Conservation (phyloP, 495 filamentous ascomycete species). For the Hypoxylon fragiforme region DNA sequence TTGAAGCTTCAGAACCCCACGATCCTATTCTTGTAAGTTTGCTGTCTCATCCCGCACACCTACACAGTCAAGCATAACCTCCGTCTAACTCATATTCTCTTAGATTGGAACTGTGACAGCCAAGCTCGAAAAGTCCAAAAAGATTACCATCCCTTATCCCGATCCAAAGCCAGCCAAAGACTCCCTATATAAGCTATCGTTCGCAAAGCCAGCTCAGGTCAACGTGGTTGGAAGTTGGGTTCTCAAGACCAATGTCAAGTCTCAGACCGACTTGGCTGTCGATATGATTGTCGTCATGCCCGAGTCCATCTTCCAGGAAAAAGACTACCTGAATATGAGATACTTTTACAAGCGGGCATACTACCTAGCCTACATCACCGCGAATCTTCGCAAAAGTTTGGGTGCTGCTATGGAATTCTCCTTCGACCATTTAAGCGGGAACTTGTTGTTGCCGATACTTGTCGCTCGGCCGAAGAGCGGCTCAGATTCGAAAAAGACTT, state of each 20-base stretch:
- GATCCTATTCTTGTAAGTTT: slow-evolving; percentile 60
- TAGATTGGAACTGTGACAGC: slow-evolving; percentile 69
- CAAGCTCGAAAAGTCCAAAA: slow-evolving; percentile 64
- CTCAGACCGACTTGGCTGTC: slow-evolving; percentile 58
- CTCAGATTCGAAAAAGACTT: slow-evolving; percentile 7
- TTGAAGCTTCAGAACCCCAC: slow-evolving; percentile 65
- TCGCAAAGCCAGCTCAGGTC: slow-evolving; percentile 72
- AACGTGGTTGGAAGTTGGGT: slow-evolving; percentile 90
- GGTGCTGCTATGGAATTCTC: slow-evolving; percentile 57
- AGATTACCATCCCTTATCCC: slow-evolving; percentile 77
- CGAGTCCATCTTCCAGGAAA: slow-evolving; percentile 76
- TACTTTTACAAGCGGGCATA: slow-evolving; percentile 96
- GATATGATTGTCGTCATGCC: slow-evolving; percentile 91
- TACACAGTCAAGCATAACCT: too few relatives aligned
- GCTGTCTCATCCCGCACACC: background rate
- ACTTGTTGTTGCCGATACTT: slow-evolving; percentile 75
- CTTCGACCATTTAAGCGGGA: slow-evolving; percentile 74
- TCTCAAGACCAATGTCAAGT: slow-evolving; percentile 70
- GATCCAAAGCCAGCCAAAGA: slow-evolving; percentile 71
- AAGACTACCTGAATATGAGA: slow-evolving; percentile 89
- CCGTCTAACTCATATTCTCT: slow-evolving; percentile 19
- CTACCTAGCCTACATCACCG: slow-evolving; percentile 80
- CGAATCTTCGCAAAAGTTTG: slow-evolving; percentile 62
- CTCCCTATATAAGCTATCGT: slow-evolving; percentile 78
- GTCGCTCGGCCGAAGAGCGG: slow-evolving; percentile 46